A percentile compares a stretch with the other conserved stretches of the same genome.
These are phyloP conservation scores for Mucor racemosus DNA, from an alignment of 371 early-diverging fungal species.

Conservation along the genomic window DNA sequence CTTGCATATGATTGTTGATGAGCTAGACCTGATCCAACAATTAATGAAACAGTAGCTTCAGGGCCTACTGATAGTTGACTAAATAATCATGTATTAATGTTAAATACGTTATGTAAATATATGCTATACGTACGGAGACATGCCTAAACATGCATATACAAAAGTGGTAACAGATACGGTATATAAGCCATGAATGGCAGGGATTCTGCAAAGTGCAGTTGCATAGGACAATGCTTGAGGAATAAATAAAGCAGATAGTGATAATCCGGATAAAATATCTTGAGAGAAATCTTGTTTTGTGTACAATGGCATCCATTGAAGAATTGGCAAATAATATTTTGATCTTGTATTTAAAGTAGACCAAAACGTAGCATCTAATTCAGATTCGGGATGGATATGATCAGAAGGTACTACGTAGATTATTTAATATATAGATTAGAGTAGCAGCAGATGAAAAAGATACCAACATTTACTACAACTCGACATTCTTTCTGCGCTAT, in stretches of 20 bases:
- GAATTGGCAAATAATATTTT: slow-evolving; percentile 84
- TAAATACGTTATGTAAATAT: neutral
- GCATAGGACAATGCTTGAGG: slow-evolving; percentile 90
- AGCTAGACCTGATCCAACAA: slow-evolving; percentile 75
- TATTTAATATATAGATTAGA: neutral
- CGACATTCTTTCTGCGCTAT: neutral
- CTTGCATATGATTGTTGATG: slow-evolving; percentile 43
- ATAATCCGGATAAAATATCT: slow-evolving; percentile 81
- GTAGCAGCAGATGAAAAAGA: neutral
- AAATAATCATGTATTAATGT: slow-evolving; percentile 8
- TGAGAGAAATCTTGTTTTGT: slow-evolving; percentile 36
- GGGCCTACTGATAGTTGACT: slow-evolving; percentile 87
- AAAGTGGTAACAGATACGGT: slow-evolving; percentile 74
- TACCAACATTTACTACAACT: neutral
- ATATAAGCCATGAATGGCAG: slow-evolving; percentile 85
- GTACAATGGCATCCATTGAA: slow-evolving; percentile 85
- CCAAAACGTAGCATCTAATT: neutral
- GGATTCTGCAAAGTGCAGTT: slow-evolving; percentile 53
- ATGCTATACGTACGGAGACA: slow-evolving; percentile 61
- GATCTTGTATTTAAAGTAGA: slow-evolving; percentile 47
- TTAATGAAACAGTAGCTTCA: slow-evolving; percentile 85
- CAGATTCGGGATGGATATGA: slow-evolving; percentile 1
- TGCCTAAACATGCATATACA: slow-evolving; percentile 83
- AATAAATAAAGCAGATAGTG: slow-evolving; percentile 81
- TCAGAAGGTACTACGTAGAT: slow-evolving; percentile 14